phyloP scores from a whole-genome alignment of 148 eudicot genomes.

The Talinum fruticosum region DNA sequence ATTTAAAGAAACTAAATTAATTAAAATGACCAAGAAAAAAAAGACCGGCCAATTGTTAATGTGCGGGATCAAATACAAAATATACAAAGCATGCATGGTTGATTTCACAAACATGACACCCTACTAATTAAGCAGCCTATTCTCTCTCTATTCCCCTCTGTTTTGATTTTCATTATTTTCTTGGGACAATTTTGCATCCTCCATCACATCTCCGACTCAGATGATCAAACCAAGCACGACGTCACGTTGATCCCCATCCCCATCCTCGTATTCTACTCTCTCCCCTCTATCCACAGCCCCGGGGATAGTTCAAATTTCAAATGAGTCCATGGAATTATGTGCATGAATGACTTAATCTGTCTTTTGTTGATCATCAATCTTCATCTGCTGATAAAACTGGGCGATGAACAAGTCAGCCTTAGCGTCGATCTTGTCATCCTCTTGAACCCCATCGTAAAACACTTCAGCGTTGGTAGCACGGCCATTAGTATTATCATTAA shows the following conservation, averaged over 20 bases:
- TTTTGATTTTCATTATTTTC: too few relatives aligned
- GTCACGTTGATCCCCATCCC: background rate
- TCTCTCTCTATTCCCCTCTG: too few relatives aligned
- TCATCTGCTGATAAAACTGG: constrained; percentile 55
- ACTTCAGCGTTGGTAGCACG: background rate
- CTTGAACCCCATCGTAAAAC: constrained; percentile 35
- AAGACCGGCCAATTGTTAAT: too few relatives aligned
- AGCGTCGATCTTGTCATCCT: constrained; percentile 56
- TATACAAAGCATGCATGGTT: background rate
- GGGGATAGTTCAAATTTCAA: too few relatives aligned
- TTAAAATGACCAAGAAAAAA: too few relatives aligned
- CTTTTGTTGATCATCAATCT: constrained; percentile 10
- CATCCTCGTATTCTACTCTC: background rate
- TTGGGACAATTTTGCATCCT: too few relatives aligned
- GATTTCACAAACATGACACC: background rate
- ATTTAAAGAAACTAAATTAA: too few relatives aligned
- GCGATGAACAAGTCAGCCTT: constrained; percentile 72
- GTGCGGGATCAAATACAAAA: background rate
- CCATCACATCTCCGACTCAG: background rate
- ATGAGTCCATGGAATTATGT: too few relatives aligned
- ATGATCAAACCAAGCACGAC: background rate
- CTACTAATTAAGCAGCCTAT: background rate
- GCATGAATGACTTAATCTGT: background rate
- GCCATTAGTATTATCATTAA: background rate
- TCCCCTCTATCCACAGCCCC: background rate